Evolutionary conservation across 2,329 filamentous ascomycete species (phyloP), one percentile per base, ranked within the genome.

Genomic region (Apiospora malaysiana): DNA sequence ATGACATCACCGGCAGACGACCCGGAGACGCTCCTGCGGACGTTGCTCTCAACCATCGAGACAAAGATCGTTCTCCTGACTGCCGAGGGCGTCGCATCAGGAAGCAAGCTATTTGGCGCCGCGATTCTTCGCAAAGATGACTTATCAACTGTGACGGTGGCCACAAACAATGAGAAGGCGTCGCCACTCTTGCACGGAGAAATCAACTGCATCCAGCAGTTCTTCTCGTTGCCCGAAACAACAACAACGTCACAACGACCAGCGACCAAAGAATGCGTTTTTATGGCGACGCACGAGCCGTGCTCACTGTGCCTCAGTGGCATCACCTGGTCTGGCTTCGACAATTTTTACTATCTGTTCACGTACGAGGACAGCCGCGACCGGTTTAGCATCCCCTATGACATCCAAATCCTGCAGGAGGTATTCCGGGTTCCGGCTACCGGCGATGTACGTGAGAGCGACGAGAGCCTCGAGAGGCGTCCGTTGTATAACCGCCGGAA

Each of bases 131-230:
- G 82, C 9, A 82, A 83, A 0, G 66, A 78, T 2, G 77, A 76
- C 21, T 83, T 89, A 7, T 63, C 74, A 0, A 81, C 85, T 2
- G 77, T 86, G 18, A 87, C 85, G 0, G 83, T 87, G 7, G 83
- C 87, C 12, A 89, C 86, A 65, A 90, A 90, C 81, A 85, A 89
- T 77, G 87, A 89, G 77, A 82, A 82, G 14, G 77, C 77, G 0
- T 89, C 87, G 5, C 88, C 88, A 1, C 82, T 89, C 4, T 82
- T 89, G 10, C 88, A 89, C 77, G 88, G 87, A 72, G 88, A 90
- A 74, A 88, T 89, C 78, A 87, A 89, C 78, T 89, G 87, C 81
- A 89, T 90, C 78, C 87, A 89, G 74, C 79, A 84, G 43, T 89
- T 89, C 80, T 89, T 88, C 79, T 82, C 82, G 0, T 66, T 72